These are phyloP conservation scores for Akebia trifoliata DNA, from an alignment of 164 flowering plant genomes.

Conservation along the genomic window DNA sequence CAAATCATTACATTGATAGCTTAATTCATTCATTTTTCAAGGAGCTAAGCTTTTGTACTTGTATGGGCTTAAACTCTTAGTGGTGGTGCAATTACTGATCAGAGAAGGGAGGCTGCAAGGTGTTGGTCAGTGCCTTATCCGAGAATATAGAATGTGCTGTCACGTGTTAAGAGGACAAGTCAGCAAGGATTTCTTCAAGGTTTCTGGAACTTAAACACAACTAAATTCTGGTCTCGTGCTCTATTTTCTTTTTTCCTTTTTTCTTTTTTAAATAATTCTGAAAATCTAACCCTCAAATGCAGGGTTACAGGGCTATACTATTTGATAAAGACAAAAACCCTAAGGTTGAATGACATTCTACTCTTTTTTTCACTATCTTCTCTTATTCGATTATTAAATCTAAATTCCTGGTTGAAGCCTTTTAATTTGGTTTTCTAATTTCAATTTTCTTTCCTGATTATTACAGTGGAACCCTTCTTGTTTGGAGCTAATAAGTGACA, in stretches of 20 bases:
- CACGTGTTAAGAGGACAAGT: conserved; percentile 55
- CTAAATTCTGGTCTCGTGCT: background rate
- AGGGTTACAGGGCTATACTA: conserved; percentile 60
- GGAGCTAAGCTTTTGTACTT: too few relatives aligned
- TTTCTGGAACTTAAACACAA: background rate
- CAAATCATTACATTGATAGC: too few relatives aligned
- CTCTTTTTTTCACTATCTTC: background rate
- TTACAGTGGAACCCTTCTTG: conserved; percentile 87
- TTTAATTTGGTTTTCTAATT: too few relatives aligned
- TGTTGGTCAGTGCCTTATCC: conserved; percentile 67
- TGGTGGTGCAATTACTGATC: conserved; percentile 16
- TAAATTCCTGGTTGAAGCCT: background rate
- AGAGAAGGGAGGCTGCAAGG: conserved; percentile 81
- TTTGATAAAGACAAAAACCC: conserved; percentile 52
- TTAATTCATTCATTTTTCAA: too few relatives aligned
- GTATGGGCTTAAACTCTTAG: background rate
- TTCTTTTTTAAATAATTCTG: background rate
- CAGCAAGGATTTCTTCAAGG: conserved; percentile 40
- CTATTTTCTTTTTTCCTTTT: background rate
- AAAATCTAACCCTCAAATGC: conserved; percentile 11
- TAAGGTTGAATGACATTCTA: conserved; percentile 16
- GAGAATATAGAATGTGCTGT: conserved; percentile 73
- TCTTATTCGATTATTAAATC: background rate
- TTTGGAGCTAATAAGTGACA: conserved; percentile 53
- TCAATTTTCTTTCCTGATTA: background rate